Percentiles rank a stretch among this genome's conserved stretches.
These are phyloP conservation scores for Phytophthora macrochlamydospora DNA, from an alignment of 352 stramenopile genomes.

Conservation along the genomic window DNA sequence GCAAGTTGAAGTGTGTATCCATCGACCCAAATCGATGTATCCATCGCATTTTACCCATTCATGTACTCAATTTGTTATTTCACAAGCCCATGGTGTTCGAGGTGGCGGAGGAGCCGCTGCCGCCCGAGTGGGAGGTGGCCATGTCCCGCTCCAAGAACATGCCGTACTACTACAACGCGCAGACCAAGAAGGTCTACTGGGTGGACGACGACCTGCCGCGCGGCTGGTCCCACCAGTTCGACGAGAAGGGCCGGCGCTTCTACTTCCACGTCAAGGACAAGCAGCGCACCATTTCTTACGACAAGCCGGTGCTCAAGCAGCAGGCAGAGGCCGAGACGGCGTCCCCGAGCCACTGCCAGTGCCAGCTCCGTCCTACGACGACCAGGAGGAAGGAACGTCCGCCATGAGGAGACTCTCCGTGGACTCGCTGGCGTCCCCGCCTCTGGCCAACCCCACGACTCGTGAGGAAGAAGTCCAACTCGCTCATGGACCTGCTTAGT, in stretches of 20 bases:
- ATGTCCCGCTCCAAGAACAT: constrained; percentile 87
- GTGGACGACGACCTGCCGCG: constrained; percentile 79
- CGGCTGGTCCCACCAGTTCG: constrained; percentile 84
- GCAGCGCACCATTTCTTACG: constrained; percentile 67
- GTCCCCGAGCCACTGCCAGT: constrained; percentile 48
- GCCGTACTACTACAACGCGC: constrained; percentile 85
- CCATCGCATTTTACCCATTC: too few species aligned
- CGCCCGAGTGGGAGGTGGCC: constrained; percentile 71
- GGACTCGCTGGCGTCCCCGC: constrained; percentile 7
- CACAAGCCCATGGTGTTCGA: constrained; percentile 37
- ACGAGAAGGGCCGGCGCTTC: constrained; percentile 55
- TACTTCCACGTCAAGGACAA: constrained; percentile 87
- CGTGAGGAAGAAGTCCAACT: constrained; percentile 77
- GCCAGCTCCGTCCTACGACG: constrained; percentile 51
- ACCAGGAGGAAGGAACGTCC: constrained; percentile 9
- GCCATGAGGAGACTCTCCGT: constrained; percentile 10
- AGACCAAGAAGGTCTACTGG: constrained; percentile 85
- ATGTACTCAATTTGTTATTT: too few species aligned
- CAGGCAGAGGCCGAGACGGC: neutral
- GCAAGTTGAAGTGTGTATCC: neutral
- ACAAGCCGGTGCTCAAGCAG: constrained; percentile 61
- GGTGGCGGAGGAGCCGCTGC: constrained; percentile 67
- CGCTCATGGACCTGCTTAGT: constrained; percentile 75
- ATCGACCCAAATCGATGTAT: too few species aligned
- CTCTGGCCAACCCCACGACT: constrained; percentile 21